Evolutionary conservation across 2,329 filamentous ascomycete genomes (phyloP), one percentile per base, ranked within the genome.

Genomic region (Neurospora sp.): DNA sequence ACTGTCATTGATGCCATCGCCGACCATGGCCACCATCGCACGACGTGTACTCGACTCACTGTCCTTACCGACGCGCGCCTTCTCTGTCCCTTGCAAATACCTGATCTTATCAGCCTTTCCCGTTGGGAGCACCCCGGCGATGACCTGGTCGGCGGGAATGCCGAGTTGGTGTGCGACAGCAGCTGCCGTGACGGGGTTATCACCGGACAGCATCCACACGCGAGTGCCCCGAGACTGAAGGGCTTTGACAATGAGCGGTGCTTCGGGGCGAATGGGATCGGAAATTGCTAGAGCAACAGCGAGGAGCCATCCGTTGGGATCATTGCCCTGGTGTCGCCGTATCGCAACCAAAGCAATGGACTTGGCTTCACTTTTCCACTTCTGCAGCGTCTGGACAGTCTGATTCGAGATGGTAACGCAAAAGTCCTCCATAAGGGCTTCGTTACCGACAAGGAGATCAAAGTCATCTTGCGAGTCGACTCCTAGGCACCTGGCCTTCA

Each of bases 181-280:
- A 23, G 86, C 84, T 2, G 94, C 94, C 0, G 94, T 97, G n/a
- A 84, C 89, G n/a, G 84, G 82, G 77, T 97, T 97, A 82, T 97
- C 94, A 38, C 94, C 94, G 0, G 93, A 96, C 43, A 97, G 89
- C 93, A 97, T 96, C 89, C 91, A 97, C 4, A 97, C 91, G 39
- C 89, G 87, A 66, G 91, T 89, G 23, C 90, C 89, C 17, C 86
- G 86, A 4, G 84, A 79, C 62, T 87, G 85, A 0, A 97, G 86
- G 1, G 89, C 84, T 7, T 81, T 79, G 70, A 97, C 86, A 19
- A 95, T 88, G 8, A 82, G 76, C 1, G 81, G 79, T 0, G 93
- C 89, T 79, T 96, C 92, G 0, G 88, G 86, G 2, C 94, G 90
- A 73, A 97, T 87, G 1, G 92, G 89, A 74, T 97, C 94, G 0